Conservation (phyloP, 495 filamentous ascomycete genomes). For the Penicillium mononematosum region DNA sequence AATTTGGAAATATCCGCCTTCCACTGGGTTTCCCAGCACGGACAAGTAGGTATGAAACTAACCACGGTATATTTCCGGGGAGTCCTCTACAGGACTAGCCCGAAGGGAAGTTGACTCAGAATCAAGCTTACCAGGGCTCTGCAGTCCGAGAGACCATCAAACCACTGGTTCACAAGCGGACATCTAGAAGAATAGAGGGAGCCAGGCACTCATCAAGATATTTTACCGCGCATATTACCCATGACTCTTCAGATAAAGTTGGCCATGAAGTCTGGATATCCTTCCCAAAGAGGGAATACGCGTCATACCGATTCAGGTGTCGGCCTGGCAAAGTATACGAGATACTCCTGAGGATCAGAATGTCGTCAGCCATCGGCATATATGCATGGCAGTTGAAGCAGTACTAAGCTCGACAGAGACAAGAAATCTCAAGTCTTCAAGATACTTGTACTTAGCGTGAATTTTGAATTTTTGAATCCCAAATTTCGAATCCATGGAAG, state of each 20-base stretch:
- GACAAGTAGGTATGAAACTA: background rate
- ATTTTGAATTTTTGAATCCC: background rate
- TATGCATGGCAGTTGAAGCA: background rate
- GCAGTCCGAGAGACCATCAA: background rate
- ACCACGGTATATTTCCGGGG: background rate
- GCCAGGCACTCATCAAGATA: background rate
- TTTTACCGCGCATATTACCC: background rate
- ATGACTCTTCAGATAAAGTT: slow-evolving; percentile 4
- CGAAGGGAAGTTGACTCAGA: background rate
- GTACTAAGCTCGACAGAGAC: background rate
- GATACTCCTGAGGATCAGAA: background rate
- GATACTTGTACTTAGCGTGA: background rate
- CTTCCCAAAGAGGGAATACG: background rate
- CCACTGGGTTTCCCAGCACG: background rate
- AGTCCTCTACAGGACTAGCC: background rate
- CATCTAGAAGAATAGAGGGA: background rate
- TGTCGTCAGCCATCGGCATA: slow-evolving; percentile 7
- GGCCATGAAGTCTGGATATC: background rate
- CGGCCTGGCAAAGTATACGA: background rate
- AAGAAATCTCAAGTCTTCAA: background rate
- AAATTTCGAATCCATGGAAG: background rate
- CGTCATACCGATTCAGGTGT: background rate
- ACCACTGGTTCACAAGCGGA: background rate
- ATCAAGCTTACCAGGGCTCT: background rate
- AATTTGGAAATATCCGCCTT: background rate